Conservation (phyloP, 1,284 basidiomycete species). For the Cryptococcus sp. region DNA sequence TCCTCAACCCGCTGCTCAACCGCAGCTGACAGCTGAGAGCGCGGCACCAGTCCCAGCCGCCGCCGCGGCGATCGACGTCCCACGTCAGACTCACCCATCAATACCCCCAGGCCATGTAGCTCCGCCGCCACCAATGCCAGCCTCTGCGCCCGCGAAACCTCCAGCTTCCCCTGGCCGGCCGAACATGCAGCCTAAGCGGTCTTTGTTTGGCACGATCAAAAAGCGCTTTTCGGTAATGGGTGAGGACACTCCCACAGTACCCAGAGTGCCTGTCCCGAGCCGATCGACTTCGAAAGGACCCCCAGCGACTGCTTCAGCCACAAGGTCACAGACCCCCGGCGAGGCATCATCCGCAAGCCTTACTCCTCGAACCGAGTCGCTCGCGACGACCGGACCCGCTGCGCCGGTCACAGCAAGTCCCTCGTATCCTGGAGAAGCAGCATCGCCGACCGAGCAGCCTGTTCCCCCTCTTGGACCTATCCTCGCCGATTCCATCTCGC, state of each 20-base stretch:
- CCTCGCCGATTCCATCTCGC: neutral
- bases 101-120: conserved; percentile 9
- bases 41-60: conserved; percentile 9
- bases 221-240: conserved; percentile 27
- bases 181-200: conserved; percentile 14
- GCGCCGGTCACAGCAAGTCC: too few relatives aligned
- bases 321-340: too few relatives aligned
- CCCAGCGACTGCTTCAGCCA: too few relatives aligned
- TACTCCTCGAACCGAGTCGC: too few relatives aligned
- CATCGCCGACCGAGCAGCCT: too few relatives aligned
- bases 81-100: conserved; percentile 8
- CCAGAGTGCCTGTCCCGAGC: neutral
- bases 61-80: neutral
- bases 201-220: conserved; percentile 29
- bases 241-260: conserved; percentile 3
- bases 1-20: neutral
- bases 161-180: neutral
- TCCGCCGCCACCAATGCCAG: neutral
- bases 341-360: too few relatives aligned
- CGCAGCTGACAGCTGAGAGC: neutral
- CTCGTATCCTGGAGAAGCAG: too few relatives aligned
- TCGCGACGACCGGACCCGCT: too few relatives aligned
- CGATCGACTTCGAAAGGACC: too few relatives aligned
- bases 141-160: conserved; percentile 7
- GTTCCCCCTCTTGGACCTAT: neutral